A percentile compares a stretch with the other conserved stretches of the same genome.
Evolutionary conservation across 2,329 filamentous ascomycete species (phyloP).

Genomic region (Scytalidium sp.): DNA sequence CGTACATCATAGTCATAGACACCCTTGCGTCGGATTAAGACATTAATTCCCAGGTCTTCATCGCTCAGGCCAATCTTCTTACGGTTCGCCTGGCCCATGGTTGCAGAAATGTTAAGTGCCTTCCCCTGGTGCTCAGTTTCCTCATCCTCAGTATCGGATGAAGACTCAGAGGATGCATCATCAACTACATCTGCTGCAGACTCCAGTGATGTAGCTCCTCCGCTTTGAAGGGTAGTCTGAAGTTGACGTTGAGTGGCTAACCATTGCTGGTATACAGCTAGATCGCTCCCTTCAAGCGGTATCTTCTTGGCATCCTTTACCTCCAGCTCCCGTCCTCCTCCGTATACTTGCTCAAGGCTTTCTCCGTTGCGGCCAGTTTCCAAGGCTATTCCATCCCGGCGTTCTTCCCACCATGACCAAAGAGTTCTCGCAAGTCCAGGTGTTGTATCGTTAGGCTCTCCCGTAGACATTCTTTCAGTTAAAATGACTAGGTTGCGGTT

Average conservation of each 20-base stretch:
- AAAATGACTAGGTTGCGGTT: conserved; percentile 81
- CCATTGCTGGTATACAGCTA: conserved; percentile 85
- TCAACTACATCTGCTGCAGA: conserved; percentile 71
- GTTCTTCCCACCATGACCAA: conserved; percentile 77
- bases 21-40: conserved; percentile 82
- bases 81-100: conserved; percentile 76
- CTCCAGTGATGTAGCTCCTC: conserved; percentile 66
- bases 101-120: conserved; percentile 82
- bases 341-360: conserved; percentile 63
- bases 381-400: conserved; percentile 58
- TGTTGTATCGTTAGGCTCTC: conserved; percentile 19
- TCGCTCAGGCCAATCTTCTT: conserved; percentile 86
- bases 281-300: conserved; percentile 71
- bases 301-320: conserved; percentile 60
- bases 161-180: conserved; percentile 82
- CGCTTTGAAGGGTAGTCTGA: conserved; percentile 73
- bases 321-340: conserved; percentile 59
- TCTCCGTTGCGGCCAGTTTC: conserved; percentile 53
- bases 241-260: conserved; percentile 84
- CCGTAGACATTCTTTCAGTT: conserved; percentile 65
- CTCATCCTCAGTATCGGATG: conserved; percentile 82
- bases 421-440: conserved; percentile 63
- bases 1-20: conserved; percentile 93
- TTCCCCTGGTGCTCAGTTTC: conserved; percentile 90
- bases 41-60: conserved; percentile 87